Base-by-base conservation (phyloP, 2,329 filamentous ascomycete genomes). In the Epichloe bromicola region DNA sequence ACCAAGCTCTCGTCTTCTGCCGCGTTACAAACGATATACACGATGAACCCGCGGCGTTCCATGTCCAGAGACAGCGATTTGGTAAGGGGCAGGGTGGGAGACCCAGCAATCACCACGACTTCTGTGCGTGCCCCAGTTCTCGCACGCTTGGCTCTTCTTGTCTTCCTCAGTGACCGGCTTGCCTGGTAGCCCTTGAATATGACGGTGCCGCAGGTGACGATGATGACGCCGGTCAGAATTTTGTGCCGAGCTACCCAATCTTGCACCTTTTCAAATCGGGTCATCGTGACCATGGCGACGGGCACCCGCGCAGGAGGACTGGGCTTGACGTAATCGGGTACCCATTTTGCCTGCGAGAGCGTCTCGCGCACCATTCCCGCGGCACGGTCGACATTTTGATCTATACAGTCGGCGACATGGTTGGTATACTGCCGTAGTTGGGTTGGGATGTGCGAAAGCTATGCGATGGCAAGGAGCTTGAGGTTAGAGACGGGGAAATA, bases 11-110 rank as follows among this genome's bases (percentile, higher is more conserved):
- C 89, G 58, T 97, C 91, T 60, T 95, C 87, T 53, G 82, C 71
- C n/a, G 82, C 88, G 56, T 82, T 85, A 60, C 89, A 91, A 1
- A 95, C 86, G 54, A 98, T 75, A 65, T 89, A 98, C 51, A 97
- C 88, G 54, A 97, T 86, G 65, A 94, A 97, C 4, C 93, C 93
- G 56, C 89, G 81, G 53, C 89, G 77, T 69, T 97, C 93, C 58
- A 98, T 74, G 63, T 98, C 93, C 46, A 90, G 70, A 2, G 88
- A 82, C 50, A 97, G 73, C 11, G 88, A 88, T 61, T 83, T 85
- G 6, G 88, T 91, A 61, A 96, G 75, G 15, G 90, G 86, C 60
- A 95, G 82, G 47, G 84, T 80, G 2, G 88, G 86, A 19, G 88
- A 89, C n/a, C 91, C 91, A 20, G 89, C 89, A 55, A 97, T 78